Evolutionary conservation across 2,329 filamentous ascomycete species (phyloP), one percentile per base, ranked within the genome.

Genomic region (Aspergillus hortae): DNA sequence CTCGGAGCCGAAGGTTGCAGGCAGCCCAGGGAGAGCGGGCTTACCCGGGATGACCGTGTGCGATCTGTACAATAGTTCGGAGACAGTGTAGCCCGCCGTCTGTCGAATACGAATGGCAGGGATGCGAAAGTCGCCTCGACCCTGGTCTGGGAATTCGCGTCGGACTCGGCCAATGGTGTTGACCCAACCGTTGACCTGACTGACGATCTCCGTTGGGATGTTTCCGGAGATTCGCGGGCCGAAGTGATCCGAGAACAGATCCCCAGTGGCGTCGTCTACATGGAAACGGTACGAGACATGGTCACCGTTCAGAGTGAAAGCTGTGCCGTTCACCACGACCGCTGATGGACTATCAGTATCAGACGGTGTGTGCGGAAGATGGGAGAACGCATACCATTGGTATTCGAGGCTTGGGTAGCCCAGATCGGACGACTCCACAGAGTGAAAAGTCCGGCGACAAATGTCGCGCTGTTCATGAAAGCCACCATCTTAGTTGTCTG

Each of bases 71-170:
- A 72, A 72, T 52, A 87, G 78, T 6, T 80, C 77, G 6, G 78
- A 81, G 12, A 87, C 77, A 0, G 82, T 84, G 53, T 82, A 77
- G 25, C 83, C 84, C 14, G 76, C 76, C 2, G 77, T 70, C 59
- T 87, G 83, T 48, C 76, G 74, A 58, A 87, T 82, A 33, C 81
- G 78, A 11, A 87, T 75, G 0, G 84, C 84, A 0, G 84, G 84
- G 2, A 79, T 69, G 3, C 84, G 77, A 56, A 85, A 83, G 61
- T 87, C 84, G n/a, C 83, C 83, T 6, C 83, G 77, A 1, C 84
- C 84, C 4, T 83, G 70, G 54, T 87, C 84, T 1, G 84, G 84
- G 49, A 85, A 86, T 61, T 87, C 84, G 27, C 84, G 78, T n/a
- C 81, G 77, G 14, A 77, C 63, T 38, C 80, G 81, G 10, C 77